These are phyloP conservation scores for Diutina scorzettiae DNA, from an alignment of 1,139 yeast species.

Conservation along the genomic window DNA sequence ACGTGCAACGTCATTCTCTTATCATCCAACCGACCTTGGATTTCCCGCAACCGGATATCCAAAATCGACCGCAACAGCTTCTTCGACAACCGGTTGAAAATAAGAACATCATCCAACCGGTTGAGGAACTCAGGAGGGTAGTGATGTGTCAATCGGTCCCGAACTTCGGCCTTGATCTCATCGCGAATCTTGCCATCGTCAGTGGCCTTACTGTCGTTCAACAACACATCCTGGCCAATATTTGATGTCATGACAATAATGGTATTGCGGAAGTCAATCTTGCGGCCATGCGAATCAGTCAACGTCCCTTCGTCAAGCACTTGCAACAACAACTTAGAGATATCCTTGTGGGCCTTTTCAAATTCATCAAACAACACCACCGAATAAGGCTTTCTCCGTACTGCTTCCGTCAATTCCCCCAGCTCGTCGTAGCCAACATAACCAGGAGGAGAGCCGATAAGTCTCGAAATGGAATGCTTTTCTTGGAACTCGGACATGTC, in stretches of 20 bases:
- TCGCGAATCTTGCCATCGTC: constrained; percentile 37
- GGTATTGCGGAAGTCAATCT: constrained; percentile 87
- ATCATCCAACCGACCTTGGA: constrained; percentile 65
- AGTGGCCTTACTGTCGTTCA: constrained; percentile 39
- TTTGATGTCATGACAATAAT: constrained; percentile 96
- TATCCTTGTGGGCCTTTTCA: constrained; percentile 94
- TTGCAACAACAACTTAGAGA: constrained; percentile 76
- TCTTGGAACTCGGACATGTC: constrained; percentile 99
- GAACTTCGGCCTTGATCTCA: constrained; percentile 43
- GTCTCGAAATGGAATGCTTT: constrained; percentile 76
- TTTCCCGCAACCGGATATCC: constrained; percentile 70
- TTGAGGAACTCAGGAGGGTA: constrained; percentile 95
- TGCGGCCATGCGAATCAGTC: constrained; percentile 91
- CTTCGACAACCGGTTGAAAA: constrained; percentile 80
- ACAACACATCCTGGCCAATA: constrained; percentile 82
- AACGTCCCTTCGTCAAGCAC: constrained; percentile 91
- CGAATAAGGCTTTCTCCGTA: constrained; percentile 86
- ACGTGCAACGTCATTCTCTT: constrained; percentile 62
- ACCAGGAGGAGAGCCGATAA: constrained; percentile 97
- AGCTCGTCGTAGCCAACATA: constrained; percentile 93
- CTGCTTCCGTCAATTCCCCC: constrained; percentile 94
- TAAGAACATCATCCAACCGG: constrained; percentile 81
- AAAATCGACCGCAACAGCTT: constrained; percentile 64
- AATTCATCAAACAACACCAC: constrained; percentile 91
- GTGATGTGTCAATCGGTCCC: constrained; percentile 51